Evolutionary conservation across 2,329 filamentous ascomycete genomes (phyloP), one percentile per base, ranked within the genome.

Genomic region (Cercospora sp.): DNA sequence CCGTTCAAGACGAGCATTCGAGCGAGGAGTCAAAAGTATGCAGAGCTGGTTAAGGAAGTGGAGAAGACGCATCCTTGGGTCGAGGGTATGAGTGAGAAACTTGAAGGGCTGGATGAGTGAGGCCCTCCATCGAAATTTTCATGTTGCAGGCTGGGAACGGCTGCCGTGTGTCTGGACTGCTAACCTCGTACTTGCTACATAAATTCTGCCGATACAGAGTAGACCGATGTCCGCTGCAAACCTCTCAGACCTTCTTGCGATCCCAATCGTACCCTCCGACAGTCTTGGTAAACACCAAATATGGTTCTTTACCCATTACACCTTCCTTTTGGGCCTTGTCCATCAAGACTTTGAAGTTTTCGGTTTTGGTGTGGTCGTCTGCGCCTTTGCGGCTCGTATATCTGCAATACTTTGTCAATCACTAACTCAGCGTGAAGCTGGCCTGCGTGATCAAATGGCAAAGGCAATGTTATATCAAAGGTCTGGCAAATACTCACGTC

Each of bases 241-340:
- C 7, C 51, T 5, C 39, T 23, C 51, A 65, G 7, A 70, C 63
- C 62, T 64, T 64, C 69, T 71, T 64, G 12, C 71, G 63, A 58
- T 72, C 71, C 60, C 63, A 64, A 62, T 74, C 72, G 39, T 69
- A 74, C 3, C 71, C 72, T 33, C 68, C 71, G n/a, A 68, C 63
- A 5, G 68, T 72, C 63, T 64, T 65, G 36, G 69, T 74, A 61
- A 70, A 66, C 13, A 69, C 69, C 4, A 73, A 48, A 42, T 69
- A 72, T 5, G 70, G 70, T 51, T 63, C 59, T 42, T 72, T 70
- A 13, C 63, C 64, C 62, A 71, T 67, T 6, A 72, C 45, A 10
- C 68, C 65, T 63, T 73, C 70, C 51, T 68, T 72, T 9, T 73
- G 67, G 26, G 66, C 64, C 5, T 58, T 58, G 2, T 51, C 68